These are phyloP conservation scores for Teratosphaeria destructans DNA, from an alignment of 2,329 filamentous ascomycete species.

Conservation along the genomic window DNA sequence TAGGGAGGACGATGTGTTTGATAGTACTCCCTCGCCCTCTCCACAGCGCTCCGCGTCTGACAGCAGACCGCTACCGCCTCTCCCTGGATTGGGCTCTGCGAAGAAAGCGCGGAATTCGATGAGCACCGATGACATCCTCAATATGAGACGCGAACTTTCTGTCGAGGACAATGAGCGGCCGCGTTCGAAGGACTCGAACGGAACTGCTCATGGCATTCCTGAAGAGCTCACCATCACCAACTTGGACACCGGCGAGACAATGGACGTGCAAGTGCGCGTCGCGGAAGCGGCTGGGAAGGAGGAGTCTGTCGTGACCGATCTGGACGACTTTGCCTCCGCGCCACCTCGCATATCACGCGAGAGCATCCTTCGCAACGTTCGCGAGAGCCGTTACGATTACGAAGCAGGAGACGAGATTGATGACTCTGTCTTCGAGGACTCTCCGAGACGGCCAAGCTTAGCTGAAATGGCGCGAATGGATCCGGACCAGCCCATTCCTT, in stretches of 20 bases:
- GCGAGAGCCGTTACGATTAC: conserved; percentile 48
- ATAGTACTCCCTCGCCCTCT: conserved; percentile 36
- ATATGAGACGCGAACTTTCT: conserved; percentile 56
- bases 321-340: conserved; percentile 26
- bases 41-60: conserved; percentile 53
- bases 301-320: conserved; percentile 9
- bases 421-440: conserved; percentile 33
- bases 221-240: conserved; percentile 21
- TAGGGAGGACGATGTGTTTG: conserved; percentile 57
- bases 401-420: conserved; percentile 28
- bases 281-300: conserved; percentile 16
- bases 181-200: conserved; percentile 12
- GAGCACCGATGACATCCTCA: conserved; percentile 68
- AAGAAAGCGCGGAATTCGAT: conserved; percentile 52
- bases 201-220: conserved; percentile 45
- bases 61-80: conserved; percentile 75
- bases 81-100: conserved; percentile 52
- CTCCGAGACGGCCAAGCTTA: conserved; percentile 22
- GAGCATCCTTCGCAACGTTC: conserved; percentile 81
- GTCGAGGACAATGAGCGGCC: conserved; percentile 41
- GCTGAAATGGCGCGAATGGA: conserved; percentile 52
- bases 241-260: conserved; percentile 18
- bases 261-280: conserved; percentile 20
- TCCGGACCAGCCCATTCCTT: conserved; percentile 82
- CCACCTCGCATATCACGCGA: conserved; percentile 80